Evolutionary conservation across 176 grass and related monocot species (phyloP), one percentile per base, ranked within the genome.

Genomic region (Puya raimondii): DNA sequence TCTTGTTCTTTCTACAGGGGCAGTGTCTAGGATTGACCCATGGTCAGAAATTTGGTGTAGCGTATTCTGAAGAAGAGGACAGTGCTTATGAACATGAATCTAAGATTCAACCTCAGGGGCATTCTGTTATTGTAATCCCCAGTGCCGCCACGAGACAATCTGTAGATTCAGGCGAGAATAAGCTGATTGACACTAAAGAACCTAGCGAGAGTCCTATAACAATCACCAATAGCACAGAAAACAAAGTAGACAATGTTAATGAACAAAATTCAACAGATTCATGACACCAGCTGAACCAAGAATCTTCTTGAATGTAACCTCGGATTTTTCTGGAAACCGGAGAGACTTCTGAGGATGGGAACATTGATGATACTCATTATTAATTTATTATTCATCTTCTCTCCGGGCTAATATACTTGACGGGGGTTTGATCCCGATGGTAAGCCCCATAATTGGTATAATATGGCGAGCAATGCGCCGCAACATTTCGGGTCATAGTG

Each of bases 1-100:
- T 22, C 56, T 21, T 61, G 56, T 20, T 61, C 69, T 63, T 88
- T 72, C 77, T 63, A 26, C 75, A 97, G 93, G 89, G 93, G 66
- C 80, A 79, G 5, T 97, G 89, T 85, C 81, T 53, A 66, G 89
- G 93, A 54, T 83, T 97, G 71, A 88, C 74, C 80, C 84, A 97
- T 74, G 86, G 73, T 51, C 93, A 92, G 80, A 97, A 82, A 74
- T 86, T 85, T 74, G 89, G 89, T 27, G 85, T 90, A 76, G 83
- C 79, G 2, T 97, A 87, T 69, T 74, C 63, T 22, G 76, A 78
- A 1, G 81, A 83, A 58, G 74, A 83, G 53, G 79, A 76, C 17
- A 81, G 71, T 74, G 52, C 53, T 13, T 64, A 64, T 70, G 79
- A 84, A 48, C 68, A 76, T 51, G 53, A 71, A 50, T 73, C 81